phyloP scores from a whole-genome alignment of 2,329 filamentous ascomycete genomes.

The Ceratocystis huliohia region DNA sequence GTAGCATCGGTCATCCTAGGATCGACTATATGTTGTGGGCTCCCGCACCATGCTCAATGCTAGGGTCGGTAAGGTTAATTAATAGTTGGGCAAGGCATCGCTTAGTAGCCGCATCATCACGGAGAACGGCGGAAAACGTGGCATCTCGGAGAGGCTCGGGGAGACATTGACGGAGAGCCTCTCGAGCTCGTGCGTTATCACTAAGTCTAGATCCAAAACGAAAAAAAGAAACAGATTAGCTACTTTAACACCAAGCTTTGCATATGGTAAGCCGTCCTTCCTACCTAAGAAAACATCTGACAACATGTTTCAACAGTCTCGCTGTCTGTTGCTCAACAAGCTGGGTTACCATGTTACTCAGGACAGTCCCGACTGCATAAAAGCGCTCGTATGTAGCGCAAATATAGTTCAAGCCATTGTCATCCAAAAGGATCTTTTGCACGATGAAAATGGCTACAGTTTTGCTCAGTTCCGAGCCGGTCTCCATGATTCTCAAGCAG shows the following conservation, averaged over 20 bases:
- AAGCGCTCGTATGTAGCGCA: slow-evolving; percentile 98
- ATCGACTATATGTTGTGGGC: slow-evolving; percentile 21
- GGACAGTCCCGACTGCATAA: slow-evolving; percentile 90
- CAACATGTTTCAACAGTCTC: slow-evolving; percentile 89
- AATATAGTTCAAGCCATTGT: slow-evolving; percentile 94
- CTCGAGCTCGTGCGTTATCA: slow-evolving; percentile 88
- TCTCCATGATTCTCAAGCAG: slow-evolving; percentile 98
- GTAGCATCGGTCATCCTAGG: neutral
- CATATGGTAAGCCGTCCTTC: slow-evolving; percentile 25
- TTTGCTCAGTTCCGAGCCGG: slow-evolving; percentile 93
- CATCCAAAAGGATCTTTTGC: slow-evolving; percentile 94
- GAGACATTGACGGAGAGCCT: slow-evolving; percentile 88
- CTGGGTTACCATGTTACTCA: slow-evolving; percentile 98
- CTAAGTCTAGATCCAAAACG: slow-evolving; percentile 50
- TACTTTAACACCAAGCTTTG: too few relatives aligned
- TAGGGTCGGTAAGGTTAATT: slow-evolving; percentile 89
- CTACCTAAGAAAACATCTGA: slow-evolving; percentile 88
- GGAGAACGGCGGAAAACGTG: slow-evolving; percentile 89
- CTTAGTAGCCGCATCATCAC: slow-evolving; percentile 95
- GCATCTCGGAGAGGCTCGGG: slow-evolving; percentile 97
- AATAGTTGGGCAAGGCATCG: slow-evolving; percentile 92
- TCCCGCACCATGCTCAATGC: slow-evolving; percentile 40
- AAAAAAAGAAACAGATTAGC: neutral
- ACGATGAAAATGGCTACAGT: slow-evolving; percentile 99
- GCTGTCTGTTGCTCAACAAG: slow-evolving; percentile 96